Evolutionary conservation across 495 filamentous ascomycete genomes (phyloP).

Genomic region (Recurvomyces mirabilis): DNA sequence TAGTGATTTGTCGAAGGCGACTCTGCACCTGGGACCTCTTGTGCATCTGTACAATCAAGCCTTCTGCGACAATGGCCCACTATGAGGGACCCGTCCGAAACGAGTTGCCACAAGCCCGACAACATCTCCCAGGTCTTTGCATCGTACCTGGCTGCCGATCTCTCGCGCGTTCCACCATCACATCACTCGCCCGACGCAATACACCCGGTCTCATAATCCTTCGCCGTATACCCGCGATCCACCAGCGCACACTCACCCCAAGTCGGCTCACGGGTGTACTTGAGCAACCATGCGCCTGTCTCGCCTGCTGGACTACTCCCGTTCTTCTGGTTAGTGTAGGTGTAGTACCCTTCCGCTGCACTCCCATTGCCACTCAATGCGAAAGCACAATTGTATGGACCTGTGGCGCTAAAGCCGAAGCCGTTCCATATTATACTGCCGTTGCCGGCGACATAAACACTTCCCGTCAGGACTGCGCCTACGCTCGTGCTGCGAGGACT

Average conservation of each 20-base stretch:
- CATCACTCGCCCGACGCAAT: neutral
- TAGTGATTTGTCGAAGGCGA: too few relatives aligned
- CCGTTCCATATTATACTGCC: constrained; percentile 5
- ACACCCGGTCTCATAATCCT: constrained; percentile 6
- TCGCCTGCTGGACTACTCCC: constrained; percentile 1
- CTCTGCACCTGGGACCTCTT: too few relatives aligned
- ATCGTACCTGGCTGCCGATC: too few relatives aligned
- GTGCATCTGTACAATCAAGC: too few relatives aligned
- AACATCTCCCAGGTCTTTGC: too few relatives aligned
- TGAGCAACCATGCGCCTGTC: constrained; percentile 1
- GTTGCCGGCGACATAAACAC: constrained; percentile 3
- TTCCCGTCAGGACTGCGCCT: constrained; percentile 2
- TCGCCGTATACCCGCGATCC: constrained; percentile 5
- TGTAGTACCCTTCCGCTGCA: constrained; percentile 4
- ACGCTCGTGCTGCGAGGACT: constrained; percentile 1
- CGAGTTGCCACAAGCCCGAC: too few relatives aligned
- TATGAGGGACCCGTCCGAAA: too few relatives aligned
- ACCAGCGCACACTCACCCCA: constrained; percentile 7
- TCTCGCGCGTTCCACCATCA: too few relatives aligned
- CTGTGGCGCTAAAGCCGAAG: constrained; percentile 5
- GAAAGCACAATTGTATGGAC: constrained; percentile 5
- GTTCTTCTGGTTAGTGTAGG: constrained; percentile 7
- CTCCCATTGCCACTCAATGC: neutral
- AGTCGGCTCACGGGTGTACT: neutral
- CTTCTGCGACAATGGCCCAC: too few relatives aligned